Evolutionary conservation across 257 asterid genomes (phyloP), one percentile per base, ranked within the genome.

Genomic region (Fraxinus anomala): DNA sequence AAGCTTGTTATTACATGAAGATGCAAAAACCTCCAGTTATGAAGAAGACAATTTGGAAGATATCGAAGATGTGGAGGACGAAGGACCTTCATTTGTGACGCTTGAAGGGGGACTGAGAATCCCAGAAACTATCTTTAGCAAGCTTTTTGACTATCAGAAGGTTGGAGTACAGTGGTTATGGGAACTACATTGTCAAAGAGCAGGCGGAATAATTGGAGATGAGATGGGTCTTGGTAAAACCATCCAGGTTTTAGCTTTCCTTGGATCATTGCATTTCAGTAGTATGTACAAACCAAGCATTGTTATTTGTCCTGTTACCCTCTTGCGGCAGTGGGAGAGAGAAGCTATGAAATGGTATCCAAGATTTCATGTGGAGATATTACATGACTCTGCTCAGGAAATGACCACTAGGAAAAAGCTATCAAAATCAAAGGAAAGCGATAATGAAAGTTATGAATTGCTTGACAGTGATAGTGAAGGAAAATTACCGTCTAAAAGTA

Each of bases 191-290:
- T 95, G 99, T 85, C 99, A 95, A 88, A 86, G 85, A 79, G 94
- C 97, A 39, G 99, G 99, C 77, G 99, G 99, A 75, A 95, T 95
- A 81, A 95, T 95, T 67, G 99, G 99, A 69, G 99, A 95, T 83
- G 99, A 95, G 90, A 95, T 95, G 99, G 99, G 99, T 79, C 97
- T 95, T 73, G 99, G 99, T 79, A 95, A 95, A 93, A 95, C 99
- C 37, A 80, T 95, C 70, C 99, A 95, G 86, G 87, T 95, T 72
- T 77, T 90, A 84, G 89, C 96, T 72, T 95, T 95, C 78, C 97
- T 95, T 17, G 99, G 92, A 82, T 89, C 99, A 81, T 84, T 95
- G 86, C 99, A 95, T 85, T 93, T 80, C 84, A 95, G 99, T 85
- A 86, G 85, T 56, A 83, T 90, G 93, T 93, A 93, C 88, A 91